Evolutionary conservation across 495 filamentous ascomycete genomes (phyloP).

Genomic region (Podospora bellae-mahoneyi): DNA sequence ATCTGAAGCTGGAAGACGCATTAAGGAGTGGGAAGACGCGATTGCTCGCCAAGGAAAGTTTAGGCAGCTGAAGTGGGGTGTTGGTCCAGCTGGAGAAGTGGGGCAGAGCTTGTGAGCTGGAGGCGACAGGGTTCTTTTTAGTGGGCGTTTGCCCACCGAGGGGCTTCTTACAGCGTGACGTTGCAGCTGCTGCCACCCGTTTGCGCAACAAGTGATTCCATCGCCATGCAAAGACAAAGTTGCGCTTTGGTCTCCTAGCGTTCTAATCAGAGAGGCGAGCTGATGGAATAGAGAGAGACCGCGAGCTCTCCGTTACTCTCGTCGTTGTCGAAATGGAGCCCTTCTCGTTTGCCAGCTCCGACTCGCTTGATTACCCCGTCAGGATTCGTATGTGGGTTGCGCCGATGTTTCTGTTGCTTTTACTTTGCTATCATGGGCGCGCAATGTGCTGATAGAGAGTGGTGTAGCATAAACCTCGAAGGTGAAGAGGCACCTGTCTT

Average conservation of each 20-base stretch:
- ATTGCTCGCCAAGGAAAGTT: background rate
- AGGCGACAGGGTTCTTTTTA: background rate
- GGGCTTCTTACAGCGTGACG: background rate
- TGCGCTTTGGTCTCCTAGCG: background rate
- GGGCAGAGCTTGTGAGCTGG: background rate
- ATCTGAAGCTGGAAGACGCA: background rate
- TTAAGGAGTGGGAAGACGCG: background rate
- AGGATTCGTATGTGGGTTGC: slow-evolving; percentile 65
- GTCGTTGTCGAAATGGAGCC: slow-evolving; percentile 65
- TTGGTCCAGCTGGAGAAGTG: background rate
- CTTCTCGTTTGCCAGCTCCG: slow-evolving; percentile 88
- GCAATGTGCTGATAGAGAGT: background rate
- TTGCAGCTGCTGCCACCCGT: background rate
- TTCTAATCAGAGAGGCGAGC: background rate
- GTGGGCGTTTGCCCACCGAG: background rate
- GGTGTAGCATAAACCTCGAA: slow-evolving; percentile 65
- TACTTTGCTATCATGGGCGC: background rate
- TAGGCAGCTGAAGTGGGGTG: background rate
- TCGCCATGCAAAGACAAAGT: background rate
- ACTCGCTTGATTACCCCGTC: slow-evolving; percentile 70
- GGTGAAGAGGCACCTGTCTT: slow-evolving; percentile 76
- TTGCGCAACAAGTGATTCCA: background rate
- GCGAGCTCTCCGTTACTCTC: background rate
- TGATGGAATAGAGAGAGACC: background rate
- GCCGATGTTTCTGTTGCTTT: background rate